Evolutionary conservation across 169 alveolate genomes (phyloP), one percentile per base, ranked within the genome.

Genomic region (Babesia ovis): DNA sequence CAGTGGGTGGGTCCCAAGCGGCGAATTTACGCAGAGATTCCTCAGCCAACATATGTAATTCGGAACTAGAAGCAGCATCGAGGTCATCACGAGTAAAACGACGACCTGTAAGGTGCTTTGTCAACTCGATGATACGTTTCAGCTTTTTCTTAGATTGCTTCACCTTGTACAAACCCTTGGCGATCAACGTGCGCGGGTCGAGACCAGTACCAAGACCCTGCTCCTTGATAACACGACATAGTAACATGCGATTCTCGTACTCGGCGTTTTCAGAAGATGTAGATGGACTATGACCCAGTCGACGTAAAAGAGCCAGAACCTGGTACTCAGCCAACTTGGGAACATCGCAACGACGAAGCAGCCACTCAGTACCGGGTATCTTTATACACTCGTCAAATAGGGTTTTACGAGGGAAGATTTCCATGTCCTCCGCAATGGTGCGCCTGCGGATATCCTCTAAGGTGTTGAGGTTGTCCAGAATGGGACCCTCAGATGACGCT

Each of bases 91-190:
- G 22, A 25, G 68, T 68, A 37, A 79, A 79, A 29, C 46, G 43
- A 32, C 87, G 64, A 11, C 77, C 83, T 3, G 87, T 79, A 2
- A 79, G 62, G 37, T 68, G 34, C 61, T 79, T 79, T 0, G 77
- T 79, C 37, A 79, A 27, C 45, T 59, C 74, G 27, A 79, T 71
- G 34, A 79, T 69, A n/a, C 75, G 73, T 31, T 79, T 79, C 76
- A 79, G 27, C 23, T 61, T 64, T 41, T 70, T 55, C 56, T 69
- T 79, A 18, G 82, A 70, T 51, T 59, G 77, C 29, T 69, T 70
- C 8, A 79, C 76, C 76, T 61, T 79, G 54, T 79, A 68, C 20
- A 79, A 51, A n/a, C 87, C 87, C 54, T 68, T 79, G 11, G 59
- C 67, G n/a, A 79, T 79, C 29, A 79, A 67, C 34, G 82, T 59